Conservation (phyloP, 345 rosid genomes). For the Moricandia moricandioides region DNA sequence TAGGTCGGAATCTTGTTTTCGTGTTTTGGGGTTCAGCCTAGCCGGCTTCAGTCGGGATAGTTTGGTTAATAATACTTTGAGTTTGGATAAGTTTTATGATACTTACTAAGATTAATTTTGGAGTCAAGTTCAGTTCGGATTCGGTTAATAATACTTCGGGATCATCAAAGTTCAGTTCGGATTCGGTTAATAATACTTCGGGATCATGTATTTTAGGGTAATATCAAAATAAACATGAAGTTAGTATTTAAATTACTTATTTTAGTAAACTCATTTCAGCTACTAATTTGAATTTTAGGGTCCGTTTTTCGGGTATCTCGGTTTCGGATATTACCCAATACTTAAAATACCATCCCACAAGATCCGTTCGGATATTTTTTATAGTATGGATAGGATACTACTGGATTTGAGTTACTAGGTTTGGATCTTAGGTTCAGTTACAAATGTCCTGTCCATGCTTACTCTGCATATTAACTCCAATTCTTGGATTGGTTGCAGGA, state of each 20-base stretch:
- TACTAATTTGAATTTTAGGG: background rate
- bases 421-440: background rate
- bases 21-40: background rate
- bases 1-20: background rate
- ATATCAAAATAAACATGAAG: background rate
- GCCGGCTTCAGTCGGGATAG: background rate
- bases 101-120: background rate
- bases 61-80: background rate
- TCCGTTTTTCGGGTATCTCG: background rate
- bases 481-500: slow-evolving; percentile 48
- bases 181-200: too few relatives aligned
- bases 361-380: background rate
- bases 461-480: background rate
- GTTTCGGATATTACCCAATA: background rate
- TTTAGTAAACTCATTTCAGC: background rate
- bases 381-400: background rate
- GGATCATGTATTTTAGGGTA: background rate
- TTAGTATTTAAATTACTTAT: background rate
- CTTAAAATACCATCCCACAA: background rate
- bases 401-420: background rate
- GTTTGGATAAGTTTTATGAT: background rate
- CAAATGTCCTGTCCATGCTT: background rate
- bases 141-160: too few relatives aligned
- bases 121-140: background rate
- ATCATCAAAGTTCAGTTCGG: too few relatives aligned